Conservation (phyloP, 2,329 filamentous ascomycete species). For the Pyrenophora graminea region DNA sequence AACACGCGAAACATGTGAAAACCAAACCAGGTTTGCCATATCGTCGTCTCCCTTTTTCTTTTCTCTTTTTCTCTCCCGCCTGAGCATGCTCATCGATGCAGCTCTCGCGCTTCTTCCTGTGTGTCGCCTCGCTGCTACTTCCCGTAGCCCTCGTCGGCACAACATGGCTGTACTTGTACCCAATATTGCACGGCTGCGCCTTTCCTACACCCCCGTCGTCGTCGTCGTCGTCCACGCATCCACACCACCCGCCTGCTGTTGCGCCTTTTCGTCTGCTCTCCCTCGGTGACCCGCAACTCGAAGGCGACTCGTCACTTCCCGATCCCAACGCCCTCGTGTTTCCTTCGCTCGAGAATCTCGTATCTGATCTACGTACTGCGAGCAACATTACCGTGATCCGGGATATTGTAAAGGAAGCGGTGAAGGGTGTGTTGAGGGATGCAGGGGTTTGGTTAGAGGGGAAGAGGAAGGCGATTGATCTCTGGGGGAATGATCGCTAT, state of each 20-base stretch:
- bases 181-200: constrained; percentile 74
- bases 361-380: constrained; percentile 23
- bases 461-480: constrained; percentile 78
- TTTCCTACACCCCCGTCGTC: constrained; percentile 62
- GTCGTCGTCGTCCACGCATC: not conserved
- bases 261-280: constrained; percentile 87
- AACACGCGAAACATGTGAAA: constrained; percentile 15
- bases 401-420: constrained; percentile 17
- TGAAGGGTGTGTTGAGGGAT: constrained; percentile 56
- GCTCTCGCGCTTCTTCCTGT: constrained; percentile 53
- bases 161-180: constrained; percentile 85
- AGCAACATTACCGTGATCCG: constrained; percentile 14
- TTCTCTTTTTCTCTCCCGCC: not conserved
- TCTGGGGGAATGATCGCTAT: constrained; percentile 93
- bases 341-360: constrained; percentile 49
- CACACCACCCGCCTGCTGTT: constrained; percentile 8
- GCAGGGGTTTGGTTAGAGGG: constrained; percentile 68
- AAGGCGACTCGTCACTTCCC: constrained; percentile 85
- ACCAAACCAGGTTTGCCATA: not conserved
- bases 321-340: constrained; percentile 37
- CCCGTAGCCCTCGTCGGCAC: constrained; percentile 72
- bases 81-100: constrained; percentile 53
- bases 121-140: constrained; percentile 56
- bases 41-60: constrained; percentile 7
- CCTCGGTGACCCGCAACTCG: constrained; percentile 89